These are phyloP conservation scores for Pseudocercospora fijiensis DNA, from an alignment of 2,329 filamentous ascomycete genomes.

Conservation along the genomic window DNA sequence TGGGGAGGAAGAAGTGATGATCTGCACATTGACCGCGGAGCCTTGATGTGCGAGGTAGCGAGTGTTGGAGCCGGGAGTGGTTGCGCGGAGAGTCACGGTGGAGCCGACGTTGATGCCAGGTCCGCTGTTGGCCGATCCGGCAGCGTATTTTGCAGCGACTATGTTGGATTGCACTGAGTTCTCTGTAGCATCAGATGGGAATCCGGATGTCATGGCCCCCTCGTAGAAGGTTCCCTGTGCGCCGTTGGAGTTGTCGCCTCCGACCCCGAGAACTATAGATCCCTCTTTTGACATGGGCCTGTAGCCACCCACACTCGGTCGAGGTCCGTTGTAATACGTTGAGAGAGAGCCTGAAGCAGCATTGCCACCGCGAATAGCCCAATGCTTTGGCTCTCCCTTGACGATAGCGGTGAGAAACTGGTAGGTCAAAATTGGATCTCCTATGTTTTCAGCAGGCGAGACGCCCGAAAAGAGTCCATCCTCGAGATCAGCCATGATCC, in stretches of 20 bases:
- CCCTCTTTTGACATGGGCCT: conserved; percentile 65
- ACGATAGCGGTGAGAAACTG: conserved; percentile 59
- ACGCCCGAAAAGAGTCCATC: conserved; percentile 63
- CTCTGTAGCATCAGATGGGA: conserved; percentile 61
- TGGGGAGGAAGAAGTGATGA: conserved; percentile 53
- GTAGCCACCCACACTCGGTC: conserved; percentile 55
- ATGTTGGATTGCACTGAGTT: conserved; percentile 54
- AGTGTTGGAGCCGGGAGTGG: conserved; percentile 55
- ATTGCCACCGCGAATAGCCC: conserved; percentile 61
- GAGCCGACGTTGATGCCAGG: conserved; percentile 50
- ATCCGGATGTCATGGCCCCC: conserved; percentile 63
- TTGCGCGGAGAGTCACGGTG: conserved; percentile 56
- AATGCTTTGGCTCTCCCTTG: conserved; percentile 58
- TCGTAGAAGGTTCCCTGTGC: conserved; percentile 58
- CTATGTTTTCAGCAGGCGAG: conserved; percentile 49
- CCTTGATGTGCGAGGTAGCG: conserved; percentile 58
- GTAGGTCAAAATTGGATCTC: conserved; percentile 53
- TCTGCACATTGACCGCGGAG: conserved; percentile 55
- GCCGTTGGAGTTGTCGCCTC: conserved; percentile 62
- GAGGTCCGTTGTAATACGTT: conserved; percentile 59
- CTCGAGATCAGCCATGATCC: conserved; percentile 69
- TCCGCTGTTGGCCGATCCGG: conserved; percentile 51
- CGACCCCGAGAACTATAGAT: conserved; percentile 67
- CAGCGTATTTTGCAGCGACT: conserved; percentile 58
- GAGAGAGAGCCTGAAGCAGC: conserved; percentile 55